phyloP scores from a whole-genome alignment of 2,329 filamentous ascomycete species.

The Lasiodiplodia gonubiensis region DNA sequence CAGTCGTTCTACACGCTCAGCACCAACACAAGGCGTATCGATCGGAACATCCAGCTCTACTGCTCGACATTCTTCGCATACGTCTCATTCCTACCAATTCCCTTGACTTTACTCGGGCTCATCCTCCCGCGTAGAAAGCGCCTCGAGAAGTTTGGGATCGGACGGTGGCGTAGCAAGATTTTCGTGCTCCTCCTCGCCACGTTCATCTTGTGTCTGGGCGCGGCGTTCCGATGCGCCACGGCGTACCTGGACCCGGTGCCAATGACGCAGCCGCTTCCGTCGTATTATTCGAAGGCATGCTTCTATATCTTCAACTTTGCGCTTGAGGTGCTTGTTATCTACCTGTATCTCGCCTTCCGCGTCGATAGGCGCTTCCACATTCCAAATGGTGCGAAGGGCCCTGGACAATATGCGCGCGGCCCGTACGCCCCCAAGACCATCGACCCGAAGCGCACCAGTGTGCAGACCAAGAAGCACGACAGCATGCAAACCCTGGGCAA shows the following conservation, averaged over 20 bases:
- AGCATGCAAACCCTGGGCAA: conserved; percentile 19
- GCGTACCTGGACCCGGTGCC: conserved; percentile 56
- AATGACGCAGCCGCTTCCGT: conserved; percentile 63
- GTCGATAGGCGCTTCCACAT: conserved; percentile 79
- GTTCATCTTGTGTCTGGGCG: conserved; percentile 69
- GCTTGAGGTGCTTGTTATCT: conserved; percentile 74
- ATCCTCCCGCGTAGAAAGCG: conserved; percentile 50
- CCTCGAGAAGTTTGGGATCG: conserved; percentile 67
- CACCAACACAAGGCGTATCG: conserved; percentile 53
- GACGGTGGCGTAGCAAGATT: conserved; percentile 71
- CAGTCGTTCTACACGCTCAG: conserved; percentile 72
- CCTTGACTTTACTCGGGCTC: conserved; percentile 57
- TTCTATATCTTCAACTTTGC: conserved; percentile 83
- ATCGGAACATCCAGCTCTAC: conserved; percentile 69
- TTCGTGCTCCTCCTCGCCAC: conserved; percentile 65
- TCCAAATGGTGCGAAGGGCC: conserved; percentile 69
- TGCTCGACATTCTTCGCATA: conserved; percentile 66
- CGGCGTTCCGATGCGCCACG: conserved; percentile 69
- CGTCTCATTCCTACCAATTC: conserved; percentile 70
- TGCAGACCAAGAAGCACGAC: conserved; percentile 25
- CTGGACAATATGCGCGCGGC: conserved; percentile 52
- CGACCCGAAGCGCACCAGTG: conserved; percentile 14
- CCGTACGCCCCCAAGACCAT: background rate
- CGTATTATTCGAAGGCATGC: conserved; percentile 72
- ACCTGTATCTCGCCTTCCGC: conserved; percentile 68